Percentiles rank a stretch among this genome's conserved stretches.
These are phyloP conservation scores for Leptographium wingfieldii DNA, from an alignment of 2,329 filamentous ascomycete species.

Conservation along the genomic window DNA sequence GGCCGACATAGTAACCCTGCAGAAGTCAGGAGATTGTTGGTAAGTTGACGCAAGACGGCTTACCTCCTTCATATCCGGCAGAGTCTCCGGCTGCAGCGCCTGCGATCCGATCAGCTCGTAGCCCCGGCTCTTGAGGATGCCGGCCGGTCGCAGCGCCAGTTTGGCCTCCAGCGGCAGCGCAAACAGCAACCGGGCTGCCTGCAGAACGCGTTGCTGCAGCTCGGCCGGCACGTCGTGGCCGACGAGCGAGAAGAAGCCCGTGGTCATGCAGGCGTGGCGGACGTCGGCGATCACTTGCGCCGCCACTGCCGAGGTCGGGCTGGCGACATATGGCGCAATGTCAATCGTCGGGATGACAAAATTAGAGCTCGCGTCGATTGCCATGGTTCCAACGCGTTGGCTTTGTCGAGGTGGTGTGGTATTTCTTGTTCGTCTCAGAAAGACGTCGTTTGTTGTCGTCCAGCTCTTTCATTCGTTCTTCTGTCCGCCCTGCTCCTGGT, in stretches of 20 bases:
- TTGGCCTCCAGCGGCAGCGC: constrained; percentile 32
- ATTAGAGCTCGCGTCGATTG: not conserved
- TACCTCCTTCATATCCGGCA: constrained; percentile 27
- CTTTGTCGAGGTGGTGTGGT: not conserved
- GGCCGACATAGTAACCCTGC: constrained; percentile 26
- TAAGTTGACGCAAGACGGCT: not conserved
- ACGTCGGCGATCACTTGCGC: constrained; percentile 20
- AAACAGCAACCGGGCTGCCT: constrained; percentile 31
- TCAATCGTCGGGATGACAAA: constrained; percentile 20
- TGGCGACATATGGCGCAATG: constrained; percentile 19
- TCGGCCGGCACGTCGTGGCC: constrained; percentile 16
- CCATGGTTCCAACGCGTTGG: not conserved
- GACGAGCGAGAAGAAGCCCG: constrained; percentile 18
- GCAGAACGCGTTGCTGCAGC: constrained; percentile 13
- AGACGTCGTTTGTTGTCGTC: not conserved
- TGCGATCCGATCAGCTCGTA: constrained; percentile 36
- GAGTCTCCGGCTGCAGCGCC: constrained; percentile 28
- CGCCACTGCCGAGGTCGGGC: constrained; percentile 16
- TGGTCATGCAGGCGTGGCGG: constrained; percentile 19
- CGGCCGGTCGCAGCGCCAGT: constrained; percentile 21
- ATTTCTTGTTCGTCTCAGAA: not conserved
- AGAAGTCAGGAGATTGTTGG: not conserved
- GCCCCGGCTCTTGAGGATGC: constrained; percentile 25
- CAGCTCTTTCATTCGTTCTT: not conserved
- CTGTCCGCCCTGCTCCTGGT: not conserved